Evolutionary conservation across 1,284 basidiomycete species (phyloP).

Genomic region (Melampsora larici-populina): DNA sequence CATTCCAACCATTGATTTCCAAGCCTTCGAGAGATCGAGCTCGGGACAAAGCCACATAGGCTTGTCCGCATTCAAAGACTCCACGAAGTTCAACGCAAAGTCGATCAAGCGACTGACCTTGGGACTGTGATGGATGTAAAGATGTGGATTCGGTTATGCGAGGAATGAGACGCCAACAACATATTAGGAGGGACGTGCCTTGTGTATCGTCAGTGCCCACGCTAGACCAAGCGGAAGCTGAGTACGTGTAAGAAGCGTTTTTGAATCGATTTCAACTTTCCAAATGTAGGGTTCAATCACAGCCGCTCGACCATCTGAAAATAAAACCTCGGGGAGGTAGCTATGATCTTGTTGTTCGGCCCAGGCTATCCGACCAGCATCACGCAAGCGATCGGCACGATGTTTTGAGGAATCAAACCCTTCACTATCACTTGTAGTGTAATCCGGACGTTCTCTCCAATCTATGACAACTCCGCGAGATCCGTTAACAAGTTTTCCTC

Average conservation of each 20-base stretch:
- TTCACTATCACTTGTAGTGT: neutral
- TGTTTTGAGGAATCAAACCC: neutral
- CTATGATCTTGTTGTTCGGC: constrained; percentile 43
- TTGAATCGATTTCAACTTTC: constrained; percentile 47
- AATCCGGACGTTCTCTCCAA: constrained; percentile 43
- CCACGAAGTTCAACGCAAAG: constrained; percentile 34
- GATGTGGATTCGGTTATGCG: neutral
- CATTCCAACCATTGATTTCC: constrained; percentile 37
- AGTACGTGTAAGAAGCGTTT: constrained; percentile 46
- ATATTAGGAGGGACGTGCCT: neutral
- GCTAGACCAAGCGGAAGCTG: constrained; percentile 48
- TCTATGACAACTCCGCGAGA: constrained; percentile 49
- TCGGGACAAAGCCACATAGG: constrained; percentile 37
- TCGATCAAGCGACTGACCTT: constrained; percentile 40
- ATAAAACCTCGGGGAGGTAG: constrained; percentile 46
- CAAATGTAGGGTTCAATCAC: constrained; percentile 46
- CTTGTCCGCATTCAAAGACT: constrained; percentile 37
- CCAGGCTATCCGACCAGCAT: constrained; percentile 46
- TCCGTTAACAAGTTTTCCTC: constrained; percentile 39
- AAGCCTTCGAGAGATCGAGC: constrained; percentile 34
- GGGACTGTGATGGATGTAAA: constrained; percentile 7
- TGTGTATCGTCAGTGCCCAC: constrained; percentile 44
- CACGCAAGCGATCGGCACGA: neutral
- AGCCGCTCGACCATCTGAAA: constrained; percentile 44
- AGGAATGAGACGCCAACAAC: neutral